Conservation (phyloP, 495 filamentous ascomycete genomes). For the Annulohypoxylon bovei region DNA sequence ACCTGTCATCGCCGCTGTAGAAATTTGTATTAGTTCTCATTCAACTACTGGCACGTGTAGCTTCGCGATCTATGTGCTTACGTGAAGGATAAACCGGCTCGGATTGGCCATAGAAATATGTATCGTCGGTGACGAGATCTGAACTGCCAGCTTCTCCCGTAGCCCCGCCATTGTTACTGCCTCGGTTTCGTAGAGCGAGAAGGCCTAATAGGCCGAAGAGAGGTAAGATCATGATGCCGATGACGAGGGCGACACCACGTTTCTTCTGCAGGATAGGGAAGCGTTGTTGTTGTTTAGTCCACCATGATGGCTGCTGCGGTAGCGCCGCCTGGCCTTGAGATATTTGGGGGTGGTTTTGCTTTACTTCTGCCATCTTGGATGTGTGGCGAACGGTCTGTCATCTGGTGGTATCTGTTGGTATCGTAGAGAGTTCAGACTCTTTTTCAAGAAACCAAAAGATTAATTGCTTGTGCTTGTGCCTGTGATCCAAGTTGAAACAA, state of each 20-base stretch:
- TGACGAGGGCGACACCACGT: constrained; percentile 47
- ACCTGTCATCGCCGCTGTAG: constrained; percentile 64
- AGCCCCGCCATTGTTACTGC: neutral
- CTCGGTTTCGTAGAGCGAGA: constrained; percentile 40
- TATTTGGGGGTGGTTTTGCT: constrained; percentile 13
- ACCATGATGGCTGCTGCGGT: constrained; percentile 39
- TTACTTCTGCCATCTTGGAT: constrained; percentile 27
- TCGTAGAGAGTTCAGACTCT: neutral
- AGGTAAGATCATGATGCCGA: constrained; percentile 49
- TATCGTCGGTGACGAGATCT: constrained; percentile 53
- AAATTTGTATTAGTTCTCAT: constrained; percentile 38
- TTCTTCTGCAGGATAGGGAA: constrained; percentile 54
- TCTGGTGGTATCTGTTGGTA: constrained; percentile 29
- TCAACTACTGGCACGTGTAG: neutral
- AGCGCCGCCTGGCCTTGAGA: constrained; percentile 28
- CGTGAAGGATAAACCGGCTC: constrained; percentile 88
- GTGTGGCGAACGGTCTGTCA: constrained; percentile 13
- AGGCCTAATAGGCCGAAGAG: constrained; percentile 45
- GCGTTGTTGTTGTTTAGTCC: constrained; percentile 48
- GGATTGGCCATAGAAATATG: constrained; percentile 65
- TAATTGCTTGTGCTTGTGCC: neutral
- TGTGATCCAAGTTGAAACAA: neutral
- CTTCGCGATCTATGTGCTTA: constrained; percentile 66
- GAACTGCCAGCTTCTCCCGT: constrained; percentile 25
- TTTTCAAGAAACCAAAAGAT: neutral